phyloP scores from a whole-genome alignment of 495 filamentous ascomycete species.

The Talaromyces thailandensis region DNA sequence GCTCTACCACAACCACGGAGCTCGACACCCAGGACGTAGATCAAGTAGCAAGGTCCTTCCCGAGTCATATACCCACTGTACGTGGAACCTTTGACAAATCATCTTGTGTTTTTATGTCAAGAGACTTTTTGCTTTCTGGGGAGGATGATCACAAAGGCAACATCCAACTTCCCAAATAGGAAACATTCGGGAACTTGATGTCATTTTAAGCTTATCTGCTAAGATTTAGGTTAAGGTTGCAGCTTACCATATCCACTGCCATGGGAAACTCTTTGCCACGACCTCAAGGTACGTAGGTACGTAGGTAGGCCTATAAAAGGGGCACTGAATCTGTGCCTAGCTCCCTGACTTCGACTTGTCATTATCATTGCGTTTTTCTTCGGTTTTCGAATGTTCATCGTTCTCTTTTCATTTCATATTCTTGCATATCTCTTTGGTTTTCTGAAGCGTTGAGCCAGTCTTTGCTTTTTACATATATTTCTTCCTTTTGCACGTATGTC shows the following conservation, averaged over 20 bases:
- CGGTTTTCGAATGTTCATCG: background rate
- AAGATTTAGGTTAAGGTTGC: background rate
- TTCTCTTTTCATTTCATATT: background rate
- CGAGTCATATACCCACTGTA: background rate
- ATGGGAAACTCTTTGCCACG: background rate
- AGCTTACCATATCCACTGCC: background rate
- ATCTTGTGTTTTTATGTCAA: too few species aligned
- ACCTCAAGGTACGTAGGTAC: background rate
- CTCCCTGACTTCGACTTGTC: background rate
- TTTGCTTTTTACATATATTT: background rate
- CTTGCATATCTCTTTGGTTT: background rate
- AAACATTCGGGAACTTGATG: background rate
- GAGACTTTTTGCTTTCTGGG: background rate
- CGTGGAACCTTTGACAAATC: background rate
- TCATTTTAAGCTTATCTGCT: background rate
- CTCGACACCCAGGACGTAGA: background rate
- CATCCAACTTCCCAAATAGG: background rate
- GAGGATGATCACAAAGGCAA: background rate
- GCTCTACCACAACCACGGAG: background rate
- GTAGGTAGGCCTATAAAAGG: background rate
- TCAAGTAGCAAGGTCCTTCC: background rate
- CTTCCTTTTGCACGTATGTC: background rate
- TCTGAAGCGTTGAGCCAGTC: background rate
- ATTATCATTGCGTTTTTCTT: background rate
- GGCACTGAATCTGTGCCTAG: background rate